phyloP scores from a whole-genome alignment of 345 rosid species.

The rapeseed (Brassica napus) region DNA sequence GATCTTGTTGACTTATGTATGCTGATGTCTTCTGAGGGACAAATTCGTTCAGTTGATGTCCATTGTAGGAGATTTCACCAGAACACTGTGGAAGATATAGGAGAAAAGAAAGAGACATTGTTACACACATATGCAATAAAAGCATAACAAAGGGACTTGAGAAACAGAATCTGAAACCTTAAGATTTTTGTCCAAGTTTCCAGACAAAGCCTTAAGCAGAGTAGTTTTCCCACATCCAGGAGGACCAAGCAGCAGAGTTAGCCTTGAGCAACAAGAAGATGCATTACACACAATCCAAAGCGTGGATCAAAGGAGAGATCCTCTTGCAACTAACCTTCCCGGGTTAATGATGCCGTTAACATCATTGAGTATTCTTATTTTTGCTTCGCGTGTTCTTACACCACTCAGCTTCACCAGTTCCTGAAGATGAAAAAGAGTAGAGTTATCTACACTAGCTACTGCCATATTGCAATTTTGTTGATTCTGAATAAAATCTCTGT shows the following conservation, averaged over 20 bases:
- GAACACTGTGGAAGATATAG: conserved; percentile 32
- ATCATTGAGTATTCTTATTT: conserved; percentile 54
- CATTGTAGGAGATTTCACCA: conserved; percentile 50
- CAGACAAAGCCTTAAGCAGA: conserved; percentile 66
- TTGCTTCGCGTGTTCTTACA: conserved; percentile 45
- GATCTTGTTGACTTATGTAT: conserved; percentile 56
- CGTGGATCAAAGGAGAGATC: not conserved
- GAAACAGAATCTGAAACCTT: conserved; percentile 43
- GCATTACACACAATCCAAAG: not conserved
- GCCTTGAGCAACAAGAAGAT: conserved; percentile 39
- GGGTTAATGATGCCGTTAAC: conserved; percentile 64
- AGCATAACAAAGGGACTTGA: not conserved
- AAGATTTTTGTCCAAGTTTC: conserved; percentile 52
- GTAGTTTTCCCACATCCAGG: conserved; percentile 85
- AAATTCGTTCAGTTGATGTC: conserved; percentile 48
- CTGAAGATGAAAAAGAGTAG: conserved; percentile 41
- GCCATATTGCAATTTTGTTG: not conserved
- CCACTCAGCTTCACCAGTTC: conserved; percentile 43
- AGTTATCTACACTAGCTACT: not conserved
- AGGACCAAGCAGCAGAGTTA: conserved; percentile 76
- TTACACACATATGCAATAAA: not conserved
- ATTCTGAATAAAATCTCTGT: too few species aligned
- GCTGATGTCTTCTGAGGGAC: conserved; percentile 60
- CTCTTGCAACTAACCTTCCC: conserved; percentile 50
- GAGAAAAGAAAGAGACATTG: not conserved